phyloP scores from a whole-genome alignment of 2,329 filamentous ascomycete species.

The Colletotrichum tamarilloi region DNA sequence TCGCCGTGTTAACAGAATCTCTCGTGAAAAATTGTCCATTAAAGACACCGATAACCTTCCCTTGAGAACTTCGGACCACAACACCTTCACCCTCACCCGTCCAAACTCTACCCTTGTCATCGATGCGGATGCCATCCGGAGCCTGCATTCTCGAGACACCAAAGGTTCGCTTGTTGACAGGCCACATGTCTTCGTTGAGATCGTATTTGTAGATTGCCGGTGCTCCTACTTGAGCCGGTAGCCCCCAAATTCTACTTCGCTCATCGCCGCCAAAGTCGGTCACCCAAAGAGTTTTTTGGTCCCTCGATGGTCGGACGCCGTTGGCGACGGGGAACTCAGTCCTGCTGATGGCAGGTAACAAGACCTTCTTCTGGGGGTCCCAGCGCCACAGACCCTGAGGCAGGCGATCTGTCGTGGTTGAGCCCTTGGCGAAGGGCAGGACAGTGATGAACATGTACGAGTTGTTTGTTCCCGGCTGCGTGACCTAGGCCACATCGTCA shows the following conservation, averaged over 20 bases:
- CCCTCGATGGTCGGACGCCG: neutral
- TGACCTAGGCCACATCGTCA: neutral
- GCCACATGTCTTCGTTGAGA: neutral
- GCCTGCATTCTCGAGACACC: neutral
- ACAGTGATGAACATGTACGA: neutral
- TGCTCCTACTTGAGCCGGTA: neutral
- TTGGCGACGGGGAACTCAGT: neutral
- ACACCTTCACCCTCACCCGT: neutral
- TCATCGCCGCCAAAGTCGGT: neutral
- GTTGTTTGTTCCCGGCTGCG: neutral
- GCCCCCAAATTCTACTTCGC: neutral
- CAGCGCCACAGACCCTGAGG: neutral
- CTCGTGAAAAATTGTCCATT: neutral
- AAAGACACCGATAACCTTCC: neutral
- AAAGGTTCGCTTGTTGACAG: neutral
- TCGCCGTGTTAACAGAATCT: neutral
- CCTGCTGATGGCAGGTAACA: neutral
- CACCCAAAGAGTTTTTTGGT: neutral
- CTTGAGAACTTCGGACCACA: neutral
- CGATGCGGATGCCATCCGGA: neutral
- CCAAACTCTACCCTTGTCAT: neutral
- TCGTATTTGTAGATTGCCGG: neutral
- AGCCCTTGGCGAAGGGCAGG: neutral
- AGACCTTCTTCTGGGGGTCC: neutral
- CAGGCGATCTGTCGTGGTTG: neutral